phyloP scores from a whole-genome alignment of 1,139 yeast genomes.

The Suhomyces coccinellae region DNA sequence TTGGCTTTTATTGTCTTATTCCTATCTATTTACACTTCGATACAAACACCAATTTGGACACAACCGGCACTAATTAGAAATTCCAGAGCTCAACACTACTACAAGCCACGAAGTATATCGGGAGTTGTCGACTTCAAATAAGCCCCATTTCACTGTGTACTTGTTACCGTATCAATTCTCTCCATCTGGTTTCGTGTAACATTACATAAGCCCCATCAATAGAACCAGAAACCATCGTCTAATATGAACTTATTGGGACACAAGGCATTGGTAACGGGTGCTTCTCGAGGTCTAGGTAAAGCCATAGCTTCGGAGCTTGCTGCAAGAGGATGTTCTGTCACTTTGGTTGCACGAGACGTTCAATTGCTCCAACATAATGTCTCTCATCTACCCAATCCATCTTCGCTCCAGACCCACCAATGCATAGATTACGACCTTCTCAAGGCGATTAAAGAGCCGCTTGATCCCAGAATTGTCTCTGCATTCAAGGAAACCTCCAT shows the following conservation, averaged over 20 bases:
- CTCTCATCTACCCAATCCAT: constrained; percentile 31
- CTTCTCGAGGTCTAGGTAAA: constrained; percentile 79
- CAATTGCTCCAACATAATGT: constrained; percentile 35
- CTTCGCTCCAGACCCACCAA: constrained; percentile 45
- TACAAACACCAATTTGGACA: no score
- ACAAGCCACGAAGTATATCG: no score
- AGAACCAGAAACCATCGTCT: neutral
- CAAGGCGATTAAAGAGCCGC: constrained; percentile 4
- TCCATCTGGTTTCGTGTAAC: no score
- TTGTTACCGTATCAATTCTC: no score
- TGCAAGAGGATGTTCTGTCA: constrained; percentile 57
- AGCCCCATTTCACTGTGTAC: no score
- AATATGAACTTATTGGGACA: constrained; percentile 19
- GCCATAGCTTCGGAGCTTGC: constrained; percentile 64
- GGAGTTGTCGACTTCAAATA: no score
- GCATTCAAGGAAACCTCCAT: constrained; percentile 37
- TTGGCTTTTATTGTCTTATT: no score
- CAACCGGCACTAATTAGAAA: no score
- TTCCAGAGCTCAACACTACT: no score
- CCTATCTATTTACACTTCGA: no score
- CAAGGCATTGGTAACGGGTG: constrained; percentile 77
- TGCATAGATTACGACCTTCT: constrained; percentile 53
- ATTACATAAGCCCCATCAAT: neutral
- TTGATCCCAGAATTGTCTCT: constrained; percentile 15
- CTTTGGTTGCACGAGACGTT: constrained; percentile 59